These are phyloP conservation scores for Gossypium davidsonii DNA, from an alignment of 441 rosid species.

Conservation along the genomic window DNA sequence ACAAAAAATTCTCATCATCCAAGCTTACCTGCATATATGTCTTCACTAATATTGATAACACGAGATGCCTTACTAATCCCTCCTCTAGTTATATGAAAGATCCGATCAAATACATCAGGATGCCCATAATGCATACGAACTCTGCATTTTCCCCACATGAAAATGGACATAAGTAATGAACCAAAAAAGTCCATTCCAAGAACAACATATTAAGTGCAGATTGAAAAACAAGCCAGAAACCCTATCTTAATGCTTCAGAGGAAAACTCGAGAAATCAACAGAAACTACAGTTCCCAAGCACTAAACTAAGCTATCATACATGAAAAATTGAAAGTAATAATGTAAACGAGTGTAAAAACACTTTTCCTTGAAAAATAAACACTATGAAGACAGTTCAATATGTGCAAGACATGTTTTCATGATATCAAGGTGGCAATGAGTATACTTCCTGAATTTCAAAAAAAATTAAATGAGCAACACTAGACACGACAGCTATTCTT, in stretches of 20 bases:
- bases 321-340: not conserved
- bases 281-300: not conserved
- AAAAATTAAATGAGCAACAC: not conserved
- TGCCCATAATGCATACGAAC: constrained; percentile 99
- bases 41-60: constrained; percentile 93
- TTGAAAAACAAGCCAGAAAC: not conserved
- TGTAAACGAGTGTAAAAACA: not conserved
- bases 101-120: constrained; percentile 94
- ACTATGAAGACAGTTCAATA: not conserved
- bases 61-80: constrained; percentile 98
- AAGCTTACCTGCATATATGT: constrained; percentile 78
- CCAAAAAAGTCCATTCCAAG: not conserved
- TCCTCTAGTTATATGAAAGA: constrained; percentile 92
- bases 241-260: not conserved
- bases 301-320: not conserved
- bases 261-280: not conserved
- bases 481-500: not conserved
- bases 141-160: constrained; percentile 40
- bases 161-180: not conserved
- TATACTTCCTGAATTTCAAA: not conserved
- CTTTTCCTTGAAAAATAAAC: not conserved
- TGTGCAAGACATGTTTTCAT: not conserved
- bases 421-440: not conserved
- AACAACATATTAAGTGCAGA: not conserved
- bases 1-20: not conserved